Conservation (phyloP, 2,329 filamentous ascomycete species). For the Penicillium fuscoglaucum region DNA sequence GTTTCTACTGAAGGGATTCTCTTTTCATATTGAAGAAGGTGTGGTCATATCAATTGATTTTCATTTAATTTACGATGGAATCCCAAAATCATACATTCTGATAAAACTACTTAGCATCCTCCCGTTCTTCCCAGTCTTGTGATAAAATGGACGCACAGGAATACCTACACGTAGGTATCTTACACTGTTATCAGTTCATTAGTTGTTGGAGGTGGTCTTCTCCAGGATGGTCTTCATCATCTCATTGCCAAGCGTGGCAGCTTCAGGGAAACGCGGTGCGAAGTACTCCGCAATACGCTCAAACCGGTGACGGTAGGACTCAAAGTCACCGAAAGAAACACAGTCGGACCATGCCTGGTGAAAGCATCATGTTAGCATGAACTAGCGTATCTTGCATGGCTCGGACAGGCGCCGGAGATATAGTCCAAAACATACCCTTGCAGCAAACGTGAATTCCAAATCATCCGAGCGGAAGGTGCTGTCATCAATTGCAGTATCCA, state of each 20-base stretch:
- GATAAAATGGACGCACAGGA: background rate
- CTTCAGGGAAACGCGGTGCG: conserved; percentile 82
- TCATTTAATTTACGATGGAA: background rate
- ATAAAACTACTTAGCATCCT: background rate
- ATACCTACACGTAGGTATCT: background rate
- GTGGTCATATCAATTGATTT: background rate
- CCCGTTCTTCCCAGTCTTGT: background rate
- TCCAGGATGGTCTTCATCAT: conserved; percentile 97
- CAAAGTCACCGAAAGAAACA: conserved; percentile 86
- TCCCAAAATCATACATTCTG: background rate
- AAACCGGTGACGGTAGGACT: conserved; percentile 89
- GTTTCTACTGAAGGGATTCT: background rate
- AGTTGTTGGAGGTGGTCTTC: conserved; percentile 55
- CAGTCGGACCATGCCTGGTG: conserved; percentile 85
- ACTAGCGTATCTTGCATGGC: background rate
- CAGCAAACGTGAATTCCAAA: conserved; percentile 96
- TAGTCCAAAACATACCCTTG: conserved; percentile 55
- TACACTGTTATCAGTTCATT: conserved; percentile 12
- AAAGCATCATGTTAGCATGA: background rate
- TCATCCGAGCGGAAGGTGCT: conserved; percentile 93
- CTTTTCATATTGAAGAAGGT: background rate
- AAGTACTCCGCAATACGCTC: conserved; percentile 90
- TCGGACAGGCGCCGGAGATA: background rate
- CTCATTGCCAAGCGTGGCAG: conserved; percentile 82
- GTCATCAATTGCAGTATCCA: conserved; percentile 84